phyloP scores from a whole-genome alignment of 805 yeast species.

The Cyberlindnera meyerae region DNA sequence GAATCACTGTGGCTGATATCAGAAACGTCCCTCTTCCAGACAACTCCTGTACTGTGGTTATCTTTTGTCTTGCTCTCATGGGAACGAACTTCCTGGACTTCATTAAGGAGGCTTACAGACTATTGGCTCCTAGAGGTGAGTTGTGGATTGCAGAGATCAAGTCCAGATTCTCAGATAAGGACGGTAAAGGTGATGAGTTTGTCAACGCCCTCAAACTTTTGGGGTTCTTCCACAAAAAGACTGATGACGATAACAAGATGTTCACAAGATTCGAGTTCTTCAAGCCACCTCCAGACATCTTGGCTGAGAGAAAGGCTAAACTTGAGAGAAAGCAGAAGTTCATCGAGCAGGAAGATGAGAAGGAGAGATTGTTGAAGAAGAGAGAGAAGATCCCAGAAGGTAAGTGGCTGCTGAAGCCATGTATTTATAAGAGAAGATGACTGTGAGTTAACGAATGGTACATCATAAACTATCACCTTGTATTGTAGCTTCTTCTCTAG shows the following conservation, averaged over 20 bases:
- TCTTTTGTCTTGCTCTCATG: slow-evolving; percentile 93
- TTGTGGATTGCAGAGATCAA: slow-evolving; percentile 97
- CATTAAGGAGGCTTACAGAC: slow-evolving; percentile 81
- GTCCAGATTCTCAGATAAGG: slow-evolving; percentile 75
- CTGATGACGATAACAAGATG: slow-evolving; percentile 88
- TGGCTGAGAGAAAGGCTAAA: slow-evolving; percentile 57
- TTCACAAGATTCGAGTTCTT: slow-evolving; percentile 91
- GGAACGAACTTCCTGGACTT: slow-evolving; percentile 95
- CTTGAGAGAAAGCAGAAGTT: slow-evolving; percentile 61
- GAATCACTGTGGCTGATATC: slow-evolving; percentile 96
- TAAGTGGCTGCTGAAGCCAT: slow-evolving; percentile 88
- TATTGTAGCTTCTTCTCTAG: too few species aligned
- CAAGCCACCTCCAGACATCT: slow-evolving; percentile 70
- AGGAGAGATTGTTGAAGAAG: slow-evolving; percentile 52
- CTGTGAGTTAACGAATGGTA: neutral
- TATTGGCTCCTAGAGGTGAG: slow-evolving; percentile 87
- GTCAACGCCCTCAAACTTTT: slow-evolving; percentile 66
- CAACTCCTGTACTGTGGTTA: slow-evolving; percentile 77
- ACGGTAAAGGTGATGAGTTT: slow-evolving; percentile 76
- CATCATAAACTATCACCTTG: too few species aligned
- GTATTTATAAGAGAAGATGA: slow-evolving; percentile 86
- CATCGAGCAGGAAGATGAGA: slow-evolving; percentile 62
- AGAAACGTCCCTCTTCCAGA: slow-evolving; percentile 81
- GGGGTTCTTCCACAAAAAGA: slow-evolving; percentile 84
- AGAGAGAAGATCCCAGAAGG: slow-evolving; percentile 64